These are phyloP conservation scores for Populus tomentosa DNA, from an alignment of 441 rosid genomes.

Conservation along the genomic window DNA sequence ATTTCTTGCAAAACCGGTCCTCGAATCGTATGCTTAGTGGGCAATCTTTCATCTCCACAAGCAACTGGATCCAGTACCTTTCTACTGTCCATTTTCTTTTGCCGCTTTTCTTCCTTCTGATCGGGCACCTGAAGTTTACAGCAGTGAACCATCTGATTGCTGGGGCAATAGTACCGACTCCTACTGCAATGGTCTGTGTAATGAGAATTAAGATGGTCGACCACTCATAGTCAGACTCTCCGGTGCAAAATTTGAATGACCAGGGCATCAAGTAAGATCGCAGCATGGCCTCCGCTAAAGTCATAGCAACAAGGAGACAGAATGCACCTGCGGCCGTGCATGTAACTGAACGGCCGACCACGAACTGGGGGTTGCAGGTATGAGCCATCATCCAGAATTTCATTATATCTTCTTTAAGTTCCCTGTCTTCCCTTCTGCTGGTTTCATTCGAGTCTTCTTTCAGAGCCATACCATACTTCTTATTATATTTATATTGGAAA, in stretches of 20 bases:
- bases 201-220: constrained; percentile 49
- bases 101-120: constrained; percentile 26
- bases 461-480: constrained; percentile 46
- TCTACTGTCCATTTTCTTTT: constrained; percentile 46
- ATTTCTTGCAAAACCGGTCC: constrained; percentile 45
- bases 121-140: constrained; percentile 63
- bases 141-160: constrained; percentile 71
- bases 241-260: constrained; percentile 55
- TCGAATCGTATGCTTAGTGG: constrained; percentile 37
- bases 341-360: constrained; percentile 62
- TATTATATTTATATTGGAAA: constrained; percentile 59
- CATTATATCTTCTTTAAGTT: constrained; percentile 50
- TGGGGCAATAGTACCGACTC: constrained; percentile 71
- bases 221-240: constrained; percentile 86
- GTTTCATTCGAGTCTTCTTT: constrained; percentile 35
- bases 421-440: constrained; percentile 17
- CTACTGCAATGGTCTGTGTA: too few relatives aligned
- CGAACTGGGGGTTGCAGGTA: constrained; percentile 81
- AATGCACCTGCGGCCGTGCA: constrained; percentile 55
- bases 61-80: constrained; percentile 56
- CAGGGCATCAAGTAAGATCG: constrained; percentile 51
- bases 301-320: constrained; percentile 27
- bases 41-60: constrained; percentile 62
- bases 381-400: constrained; percentile 92
- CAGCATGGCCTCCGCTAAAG: constrained; percentile 29